These are phyloP conservation scores for Anthracocystis setariae DNA, from an alignment of 1,284 basidiomycete genomes.

Conservation along the genomic window DNA sequence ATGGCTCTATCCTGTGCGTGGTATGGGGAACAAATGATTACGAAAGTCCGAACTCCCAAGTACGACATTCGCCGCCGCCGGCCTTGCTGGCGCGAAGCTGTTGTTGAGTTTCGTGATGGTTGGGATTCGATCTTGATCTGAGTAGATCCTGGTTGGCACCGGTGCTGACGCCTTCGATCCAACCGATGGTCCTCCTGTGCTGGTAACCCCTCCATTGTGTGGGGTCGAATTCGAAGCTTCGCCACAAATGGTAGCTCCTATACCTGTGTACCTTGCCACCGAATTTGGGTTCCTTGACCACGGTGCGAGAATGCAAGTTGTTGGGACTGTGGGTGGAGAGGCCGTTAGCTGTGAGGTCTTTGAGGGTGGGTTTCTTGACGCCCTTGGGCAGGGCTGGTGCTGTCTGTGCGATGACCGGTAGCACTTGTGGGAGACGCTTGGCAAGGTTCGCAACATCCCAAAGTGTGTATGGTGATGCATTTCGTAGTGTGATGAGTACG, in stretches of 20 bases:
- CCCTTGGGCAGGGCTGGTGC: constrained; percentile 58
- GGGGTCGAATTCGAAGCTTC: constrained; percentile 84
- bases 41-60: constrained; percentile 60
- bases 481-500: constrained; percentile 86
- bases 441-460: constrained; percentile 73
- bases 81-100: constrained; percentile 36
- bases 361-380: constrained; percentile 40
- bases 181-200: constrained; percentile 89
- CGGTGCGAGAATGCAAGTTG: constrained; percentile 33
- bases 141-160: constrained; percentile 57
- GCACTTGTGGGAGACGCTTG: constrained; percentile 68
- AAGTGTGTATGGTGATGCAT: constrained; percentile 85
- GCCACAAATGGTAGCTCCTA: constrained; percentile 75
- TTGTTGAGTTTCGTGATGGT: neutral
- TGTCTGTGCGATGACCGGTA: constrained; percentile 71
- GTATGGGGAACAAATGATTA: neutral
- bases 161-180: constrained; percentile 67
- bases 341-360: constrained; percentile 31
- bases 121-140: constrained; percentile 17
- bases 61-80: constrained; percentile 59
- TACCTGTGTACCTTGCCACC: constrained; percentile 72
- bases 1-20: neutral
- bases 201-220: constrained; percentile 82
- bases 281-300: constrained; percentile 47
- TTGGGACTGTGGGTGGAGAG: constrained; percentile 31